These are phyloP conservation scores for Calophaca sinica DNA, from an alignment of 306 rosid species.

Conservation along the genomic window DNA sequence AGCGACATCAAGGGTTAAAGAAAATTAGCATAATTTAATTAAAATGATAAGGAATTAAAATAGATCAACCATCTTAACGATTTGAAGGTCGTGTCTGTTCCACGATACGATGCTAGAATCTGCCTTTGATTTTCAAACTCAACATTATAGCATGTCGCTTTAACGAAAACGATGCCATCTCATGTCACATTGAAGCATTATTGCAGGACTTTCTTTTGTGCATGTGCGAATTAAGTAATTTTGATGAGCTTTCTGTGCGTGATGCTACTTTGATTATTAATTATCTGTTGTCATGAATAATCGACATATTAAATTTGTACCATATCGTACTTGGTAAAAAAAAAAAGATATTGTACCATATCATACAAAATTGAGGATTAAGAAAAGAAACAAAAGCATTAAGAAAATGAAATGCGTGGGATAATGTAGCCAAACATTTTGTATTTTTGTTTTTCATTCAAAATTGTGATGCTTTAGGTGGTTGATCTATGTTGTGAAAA, in stretches of 20 bases:
- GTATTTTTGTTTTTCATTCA: no score
- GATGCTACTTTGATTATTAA: background rate
- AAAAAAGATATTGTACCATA: no score
- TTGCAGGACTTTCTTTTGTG: background rate
- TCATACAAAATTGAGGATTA: background rate
- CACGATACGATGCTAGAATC: background rate
- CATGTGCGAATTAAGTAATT: background rate
- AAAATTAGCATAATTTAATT: background rate
- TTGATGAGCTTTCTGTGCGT: background rate
- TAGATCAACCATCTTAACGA: background rate
- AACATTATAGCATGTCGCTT: conserved; percentile 4
- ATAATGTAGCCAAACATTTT: background rate
- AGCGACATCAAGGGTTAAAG: no score
- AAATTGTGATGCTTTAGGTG: background rate
- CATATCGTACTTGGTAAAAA: no score
- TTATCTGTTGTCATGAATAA: background rate
- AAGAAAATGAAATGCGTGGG: background rate
- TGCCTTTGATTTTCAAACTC: background rate
- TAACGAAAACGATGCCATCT: background rate
- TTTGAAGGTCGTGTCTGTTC: conserved; percentile 5
- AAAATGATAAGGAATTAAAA: background rate
- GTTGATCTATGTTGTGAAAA: background rate
- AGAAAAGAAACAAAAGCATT: background rate
- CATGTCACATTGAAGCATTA: background rate
- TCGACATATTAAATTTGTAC: background rate